phyloP scores from a whole-genome alignment of 164 flowering plant species.

The Chimonanthus praecox region DNA sequence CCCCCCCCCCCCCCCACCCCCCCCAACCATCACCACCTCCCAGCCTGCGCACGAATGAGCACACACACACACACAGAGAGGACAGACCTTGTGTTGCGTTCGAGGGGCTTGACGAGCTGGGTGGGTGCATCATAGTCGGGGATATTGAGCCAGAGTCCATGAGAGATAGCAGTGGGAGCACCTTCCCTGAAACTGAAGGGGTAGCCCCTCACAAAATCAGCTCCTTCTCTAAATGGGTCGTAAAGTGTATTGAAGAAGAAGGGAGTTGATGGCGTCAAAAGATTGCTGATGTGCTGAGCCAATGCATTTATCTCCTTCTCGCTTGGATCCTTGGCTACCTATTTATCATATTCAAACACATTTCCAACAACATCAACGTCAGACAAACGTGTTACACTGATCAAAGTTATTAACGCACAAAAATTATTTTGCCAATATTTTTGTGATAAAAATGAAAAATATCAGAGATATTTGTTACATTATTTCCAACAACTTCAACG shows the following conservation, averaged over 20 bases:
- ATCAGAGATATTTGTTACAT: too few species aligned
- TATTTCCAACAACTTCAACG: too few species aligned
- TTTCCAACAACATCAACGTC: too few species aligned
- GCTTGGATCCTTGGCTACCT: constrained; percentile 54
- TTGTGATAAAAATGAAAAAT: too few species aligned
- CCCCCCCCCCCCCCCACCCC: neutral
- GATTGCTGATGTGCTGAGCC: constrained; percentile 43
- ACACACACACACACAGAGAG: too few species aligned
- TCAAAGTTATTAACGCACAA: too few species aligned
- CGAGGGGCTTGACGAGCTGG: constrained; percentile 61
- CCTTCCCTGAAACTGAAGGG: constrained; percentile 52
- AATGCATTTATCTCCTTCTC: constrained; percentile 49
- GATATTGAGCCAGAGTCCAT: constrained; percentile 56
- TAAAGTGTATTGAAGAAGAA: constrained; percentile 48
- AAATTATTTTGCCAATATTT: too few species aligned
- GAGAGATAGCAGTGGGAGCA: constrained; percentile 43
- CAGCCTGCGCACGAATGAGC: too few species aligned
- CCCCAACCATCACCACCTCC: neutral
- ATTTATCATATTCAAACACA: neutral
- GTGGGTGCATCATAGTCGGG: constrained; percentile 67
- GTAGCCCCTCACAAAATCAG: constrained; percentile 45
- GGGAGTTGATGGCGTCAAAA: constrained; percentile 40
- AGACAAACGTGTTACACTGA: too few species aligned
- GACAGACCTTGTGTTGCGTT: constrained; percentile 40
- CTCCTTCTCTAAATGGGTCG: constrained; percentile 46